Percentiles rank a stretch among this genome's conserved stretches.
Evolutionary conservation across 306 rosid genomes (phyloP).

Genomic region (Cucumis melo): DNA sequence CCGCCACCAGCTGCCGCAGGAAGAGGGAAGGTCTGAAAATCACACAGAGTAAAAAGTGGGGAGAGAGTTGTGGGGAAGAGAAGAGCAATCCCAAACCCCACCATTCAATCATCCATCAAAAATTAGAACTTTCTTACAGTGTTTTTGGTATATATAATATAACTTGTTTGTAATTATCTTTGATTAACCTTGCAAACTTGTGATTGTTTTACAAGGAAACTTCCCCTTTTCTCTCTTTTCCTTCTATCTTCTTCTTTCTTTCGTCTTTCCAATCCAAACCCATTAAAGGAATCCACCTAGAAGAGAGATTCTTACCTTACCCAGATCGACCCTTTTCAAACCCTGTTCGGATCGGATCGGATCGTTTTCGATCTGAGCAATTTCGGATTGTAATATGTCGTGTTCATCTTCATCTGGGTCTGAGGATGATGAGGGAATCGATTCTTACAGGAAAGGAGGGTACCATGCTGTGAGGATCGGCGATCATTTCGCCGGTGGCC

Average conservation of each 20-base stretch:
- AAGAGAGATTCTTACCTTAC: background rate
- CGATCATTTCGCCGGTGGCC: constrained; percentile 86
- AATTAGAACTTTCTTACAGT: background rate
- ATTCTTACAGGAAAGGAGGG: constrained; percentile 88
- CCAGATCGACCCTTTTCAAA: background rate
- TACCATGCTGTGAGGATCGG: constrained; percentile 85
- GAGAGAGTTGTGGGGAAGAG: constrained; percentile 24
- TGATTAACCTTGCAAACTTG: background rate
- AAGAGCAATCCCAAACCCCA: constrained; percentile 22
- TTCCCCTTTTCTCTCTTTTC: background rate
- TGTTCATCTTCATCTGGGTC: constrained; percentile 89
- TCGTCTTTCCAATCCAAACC: background rate
- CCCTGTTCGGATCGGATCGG: background rate
- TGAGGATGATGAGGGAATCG: constrained; percentile 86
- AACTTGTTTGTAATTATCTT: background rate
- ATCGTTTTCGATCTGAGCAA: background rate
- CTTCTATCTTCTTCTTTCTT: background rate
- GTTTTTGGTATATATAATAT: background rate
- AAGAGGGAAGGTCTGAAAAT: constrained; percentile 8
- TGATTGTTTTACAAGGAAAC: background rate
- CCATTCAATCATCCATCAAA: background rate
- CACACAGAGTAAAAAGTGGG: constrained; percentile 49
- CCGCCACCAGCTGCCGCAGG: constrained; percentile 11
- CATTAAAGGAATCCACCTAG: background rate
- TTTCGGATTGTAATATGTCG: constrained; percentile 35